Evolutionary conservation across 2,329 filamentous ascomycete genomes (phyloP).

Genomic region (Colletotrichum cordylinicola): DNA sequence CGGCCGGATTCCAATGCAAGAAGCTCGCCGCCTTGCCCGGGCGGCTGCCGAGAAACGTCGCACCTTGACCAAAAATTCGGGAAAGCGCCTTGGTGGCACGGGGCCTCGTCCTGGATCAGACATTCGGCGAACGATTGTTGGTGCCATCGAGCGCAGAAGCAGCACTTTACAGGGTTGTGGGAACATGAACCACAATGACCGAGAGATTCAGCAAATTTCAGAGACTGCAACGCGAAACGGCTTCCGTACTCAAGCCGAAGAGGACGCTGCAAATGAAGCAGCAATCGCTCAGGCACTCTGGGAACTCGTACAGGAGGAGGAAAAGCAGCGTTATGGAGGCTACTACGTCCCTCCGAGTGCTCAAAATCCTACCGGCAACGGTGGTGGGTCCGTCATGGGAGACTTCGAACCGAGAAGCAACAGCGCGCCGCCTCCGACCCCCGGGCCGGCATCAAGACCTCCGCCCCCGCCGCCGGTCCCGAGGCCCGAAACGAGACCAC

Average conservation of each 20-base stretch:
- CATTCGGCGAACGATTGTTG: slow-evolving; percentile 74
- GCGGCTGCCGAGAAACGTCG: slow-evolving; percentile 75
- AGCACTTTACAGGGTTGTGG: slow-evolving; percentile 77
- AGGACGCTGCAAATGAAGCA: slow-evolving; percentile 86
- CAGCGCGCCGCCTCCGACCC: slow-evolving; percentile 5
- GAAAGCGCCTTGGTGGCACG: slow-evolving; percentile 74
- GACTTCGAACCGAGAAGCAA: slow-evolving; percentile 13
- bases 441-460: slow-evolving; percentile 9
- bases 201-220: slow-evolving; percentile 68
- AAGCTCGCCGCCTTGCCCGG: slow-evolving; percentile 77
- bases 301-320: slow-evolving; percentile 86
- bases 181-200: slow-evolving; percentile 69
- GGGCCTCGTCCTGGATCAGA: slow-evolving; percentile 61
- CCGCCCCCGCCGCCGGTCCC: slow-evolving; percentile 26
- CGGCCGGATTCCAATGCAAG: slow-evolving; percentile 66
- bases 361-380: slow-evolving; percentile 54
- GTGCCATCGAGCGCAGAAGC: slow-evolving; percentile 73
- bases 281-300: slow-evolving; percentile 87
- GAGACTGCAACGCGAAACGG: slow-evolving; percentile 72
- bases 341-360: slow-evolving; percentile 56
- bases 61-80: slow-evolving; percentile 63
- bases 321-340: slow-evolving; percentile 59
- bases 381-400: slow-evolving; percentile 37
- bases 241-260: slow-evolving; percentile 83
- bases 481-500: slow-evolving; percentile 1